Evolutionary conservation across 305 asterid genomes (phyloP).

Genomic region (Solanum hybrid): DNA sequence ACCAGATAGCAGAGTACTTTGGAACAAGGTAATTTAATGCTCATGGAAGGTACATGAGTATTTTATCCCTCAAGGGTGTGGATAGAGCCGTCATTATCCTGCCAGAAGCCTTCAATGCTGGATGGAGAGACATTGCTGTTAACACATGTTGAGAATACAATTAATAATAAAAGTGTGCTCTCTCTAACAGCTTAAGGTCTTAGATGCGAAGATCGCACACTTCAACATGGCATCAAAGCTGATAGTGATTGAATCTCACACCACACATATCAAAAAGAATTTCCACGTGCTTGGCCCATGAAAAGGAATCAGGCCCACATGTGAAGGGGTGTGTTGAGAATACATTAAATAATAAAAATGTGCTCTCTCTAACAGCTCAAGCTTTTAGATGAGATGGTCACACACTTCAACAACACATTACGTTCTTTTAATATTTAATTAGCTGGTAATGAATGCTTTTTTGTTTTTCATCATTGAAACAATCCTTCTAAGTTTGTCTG

Average conservation of each 20-base stretch:
- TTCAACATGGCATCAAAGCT: background rate
- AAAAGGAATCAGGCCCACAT: background rate
- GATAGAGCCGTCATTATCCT: background rate
- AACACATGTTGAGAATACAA: background rate
- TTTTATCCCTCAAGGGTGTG: background rate
- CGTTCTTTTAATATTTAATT: background rate
- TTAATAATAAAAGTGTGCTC: background rate
- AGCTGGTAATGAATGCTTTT: background rate
- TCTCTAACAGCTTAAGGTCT: background rate
- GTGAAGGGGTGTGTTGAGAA: background rate
- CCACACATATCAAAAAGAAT: background rate
- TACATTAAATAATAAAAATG: background rate
- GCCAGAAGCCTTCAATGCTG: background rate
- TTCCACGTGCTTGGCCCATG: background rate
- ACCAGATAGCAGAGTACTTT: background rate
- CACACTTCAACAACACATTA: background rate
- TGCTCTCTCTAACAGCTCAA: background rate
- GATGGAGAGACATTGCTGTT: background rate
- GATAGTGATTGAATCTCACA: background rate
- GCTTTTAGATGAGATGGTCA: background rate
- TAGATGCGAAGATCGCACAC: background rate
- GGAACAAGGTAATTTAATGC: background rate
- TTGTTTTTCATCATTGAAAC: background rate
- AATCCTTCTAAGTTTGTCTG: background rate
- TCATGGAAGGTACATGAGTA: background rate